These are phyloP conservation scores for Ceratobasidium sp. DNA, from an alignment of 1,284 basidiomycete genomes.

Conservation along the genomic window DNA sequence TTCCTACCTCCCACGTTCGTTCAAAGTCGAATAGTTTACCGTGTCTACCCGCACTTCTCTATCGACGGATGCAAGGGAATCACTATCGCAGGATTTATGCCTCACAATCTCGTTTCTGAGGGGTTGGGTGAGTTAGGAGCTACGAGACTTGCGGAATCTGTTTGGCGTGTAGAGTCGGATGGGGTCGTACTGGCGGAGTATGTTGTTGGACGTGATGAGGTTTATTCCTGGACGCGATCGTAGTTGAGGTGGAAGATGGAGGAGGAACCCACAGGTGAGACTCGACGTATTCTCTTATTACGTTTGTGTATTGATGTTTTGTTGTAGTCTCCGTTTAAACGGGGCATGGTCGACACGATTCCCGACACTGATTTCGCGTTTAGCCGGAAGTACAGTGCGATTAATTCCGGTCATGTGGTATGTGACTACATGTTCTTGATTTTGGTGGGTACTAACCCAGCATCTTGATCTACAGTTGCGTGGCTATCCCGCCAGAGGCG, in stretches of 20 bases:
- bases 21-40: slow-evolving; percentile 71
- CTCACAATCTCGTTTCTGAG: slow-evolving; percentile 63
- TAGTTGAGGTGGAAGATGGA: slow-evolving; percentile 76
- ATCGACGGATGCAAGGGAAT: slow-evolving; percentile 60
- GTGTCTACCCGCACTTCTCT: slow-evolving; percentile 67
- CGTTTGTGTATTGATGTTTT: not conserved
- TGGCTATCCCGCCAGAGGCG: slow-evolving; percentile 80
- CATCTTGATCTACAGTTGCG: slow-evolving; percentile 57
- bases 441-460: not conserved
- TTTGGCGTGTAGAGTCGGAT: slow-evolving; percentile 47
- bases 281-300: slow-evolving; percentile 35
- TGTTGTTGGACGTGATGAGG: slow-evolving; percentile 77
- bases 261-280: slow-evolving; percentile 77
- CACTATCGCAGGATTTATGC: slow-evolving; percentile 63
- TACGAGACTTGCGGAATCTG: slow-evolving; percentile 16
- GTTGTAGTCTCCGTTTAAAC: slow-evolving; percentile 72
- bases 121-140: slow-evolving; percentile 36
- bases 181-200: slow-evolving; percentile 71
- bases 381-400: slow-evolving; percentile 75
- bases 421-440: slow-evolving; percentile 52
- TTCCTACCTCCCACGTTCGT: slow-evolving; percentile 26
- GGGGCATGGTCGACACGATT: slow-evolving; percentile 82
- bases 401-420: slow-evolving; percentile 71
- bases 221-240: slow-evolving; percentile 86
- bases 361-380: slow-evolving; percentile 86